Evolutionary conservation across 2,329 filamentous ascomycete species (phyloP), one percentile per base, ranked within the genome.

Genomic region (Chaetomiaceae sp.): DNA sequence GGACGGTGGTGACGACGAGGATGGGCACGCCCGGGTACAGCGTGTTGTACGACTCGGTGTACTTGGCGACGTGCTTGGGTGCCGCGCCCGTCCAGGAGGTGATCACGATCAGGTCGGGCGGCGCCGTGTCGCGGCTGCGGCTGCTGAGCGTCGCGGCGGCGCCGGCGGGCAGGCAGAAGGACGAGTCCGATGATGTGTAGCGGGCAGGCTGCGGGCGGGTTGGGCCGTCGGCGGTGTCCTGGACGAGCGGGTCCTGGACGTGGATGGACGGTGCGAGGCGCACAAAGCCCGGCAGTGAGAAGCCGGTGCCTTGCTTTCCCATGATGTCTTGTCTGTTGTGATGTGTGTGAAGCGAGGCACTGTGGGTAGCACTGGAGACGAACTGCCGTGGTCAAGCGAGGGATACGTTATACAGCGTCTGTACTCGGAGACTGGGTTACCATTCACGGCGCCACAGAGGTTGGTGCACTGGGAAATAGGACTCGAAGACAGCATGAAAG

Each of bases 31-130:
- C 55, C 7, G 72, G 72, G 33, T 65, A 67, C 5, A 73, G 60
- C 1, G 57, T 59, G 20, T 62, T 59, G 56, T 76, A 75, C 42
- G 65, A 61, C 1, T 59, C 46, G n/a, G 69, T 63, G 54, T 74
- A 76, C 60, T 75, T 75, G 41, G 63, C 56, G 22, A 73, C 60
- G 37, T 71, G 66, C 14, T 66, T 63, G 2, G 64, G 56, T 7
- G 59, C 56, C 2, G 72, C 72, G 40, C 69, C 68, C 61, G 74
- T 71, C 73, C 72, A 76, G 50, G 71, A 56, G 24, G 54, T 65
- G 41, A 71, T 60, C 44, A 75, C 57, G 42, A 75, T 61, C 20
- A 75, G 65, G 37, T 64, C 64, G 15, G 63, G 62, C 4, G 53
- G 47, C 5, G 50, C 9, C 29, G 33, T 14, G 35, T 48, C 34